Evolutionary conservation across 768 basidiomycete genomes (phyloP).

Genomic region (Gyrodon lividus): DNA sequence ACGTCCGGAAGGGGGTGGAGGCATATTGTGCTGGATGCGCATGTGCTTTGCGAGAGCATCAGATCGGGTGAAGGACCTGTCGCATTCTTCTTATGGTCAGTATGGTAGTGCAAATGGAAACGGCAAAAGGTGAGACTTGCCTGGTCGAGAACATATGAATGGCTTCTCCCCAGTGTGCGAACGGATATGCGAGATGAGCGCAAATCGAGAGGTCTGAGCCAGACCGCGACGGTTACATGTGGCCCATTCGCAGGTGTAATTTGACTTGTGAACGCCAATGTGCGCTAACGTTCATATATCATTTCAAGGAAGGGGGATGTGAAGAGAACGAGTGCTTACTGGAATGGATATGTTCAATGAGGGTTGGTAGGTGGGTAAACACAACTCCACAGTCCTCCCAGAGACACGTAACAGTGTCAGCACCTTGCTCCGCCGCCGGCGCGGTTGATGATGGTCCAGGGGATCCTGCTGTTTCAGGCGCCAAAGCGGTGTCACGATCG

Average conservation of each 20-base stretch:
- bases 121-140: slow-evolving; percentile 39
- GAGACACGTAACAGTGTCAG: slow-evolving; percentile 70
- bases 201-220: slow-evolving; percentile 85
- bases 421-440: slow-evolving; percentile 21
- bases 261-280: slow-evolving; percentile 80
- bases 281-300: slow-evolving; percentile 49
- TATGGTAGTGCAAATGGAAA: background rate
- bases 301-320: background rate
- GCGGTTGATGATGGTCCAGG: slow-evolving; percentile 24
- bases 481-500: slow-evolving; percentile 9
- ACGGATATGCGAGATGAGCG: slow-evolving; percentile 86
- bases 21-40: slow-evolving; percentile 82
- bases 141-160: slow-evolving; percentile 78
- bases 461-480: slow-evolving; percentile 15
- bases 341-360: slow-evolving; percentile 82
- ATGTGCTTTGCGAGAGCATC: slow-evolving; percentile 93
- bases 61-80: slow-evolving; percentile 92
- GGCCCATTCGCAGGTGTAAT: slow-evolving; percentile 88
- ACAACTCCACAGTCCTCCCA: slow-evolving; percentile 81
- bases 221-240: slow-evolving; percentile 78
- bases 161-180: slow-evolving; percentile 96
- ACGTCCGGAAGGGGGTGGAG: slow-evolving; percentile 68
- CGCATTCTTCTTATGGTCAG: slow-evolving; percentile 63
- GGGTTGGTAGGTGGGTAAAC: slow-evolving; percentile 69
- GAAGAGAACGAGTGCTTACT: slow-evolving; percentile 45